Base-by-base conservation (phyloP, 371 early-diverging fungal species). In the Actinomortierella ambigua region DNA sequence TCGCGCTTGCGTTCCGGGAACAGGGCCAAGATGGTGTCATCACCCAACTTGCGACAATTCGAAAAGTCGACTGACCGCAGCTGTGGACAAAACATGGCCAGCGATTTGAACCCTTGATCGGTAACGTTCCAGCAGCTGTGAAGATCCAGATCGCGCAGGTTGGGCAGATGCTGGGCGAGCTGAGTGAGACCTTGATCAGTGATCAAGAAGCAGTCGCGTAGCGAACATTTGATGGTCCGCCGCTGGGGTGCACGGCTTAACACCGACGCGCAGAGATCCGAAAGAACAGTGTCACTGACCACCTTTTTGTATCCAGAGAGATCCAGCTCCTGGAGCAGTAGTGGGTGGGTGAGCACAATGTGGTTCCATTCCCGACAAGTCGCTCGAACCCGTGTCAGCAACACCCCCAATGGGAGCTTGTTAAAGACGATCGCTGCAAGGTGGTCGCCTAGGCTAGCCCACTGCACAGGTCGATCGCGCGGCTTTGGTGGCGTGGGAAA, bases 81-180 rank as follows among this genome's bases (percentile, higher is more conserved):
- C 55, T 77, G 55, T 0, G 77, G 67, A 47, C 85, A 80, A 53
- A 68, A 41, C 34, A 55, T 47, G 22, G 84, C 82, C 2, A 90
- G 55, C 0, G 64, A 22, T 0, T 69, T 50, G 24, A 92, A 69
- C 3, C 90, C 88, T 41, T 79, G 77, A 63, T 93, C 90, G 0
- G 89, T 88, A n/a, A 94, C 65, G 8, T 82, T 79, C 93, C 93
- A 94, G 67, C 94, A 94, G 39, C 86, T 89, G 61, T 84, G 82
- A 26, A 94, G 73, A 69, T 87, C 83, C 24, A 94, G 76, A 1
- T 63, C 54, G 28, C 75, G 62, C 3, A 94, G 59, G 3, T 76
- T 61, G 1, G 81, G 65, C 34, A 76, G 52, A 2, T 71, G 56
- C n/a, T 75, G 53, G 0, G 76, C 69, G 17, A 88, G 42, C 9